phyloP scores from a whole-genome alignment of 495 filamentous ascomycete genomes.

The Penicillium arizonense region DNA sequence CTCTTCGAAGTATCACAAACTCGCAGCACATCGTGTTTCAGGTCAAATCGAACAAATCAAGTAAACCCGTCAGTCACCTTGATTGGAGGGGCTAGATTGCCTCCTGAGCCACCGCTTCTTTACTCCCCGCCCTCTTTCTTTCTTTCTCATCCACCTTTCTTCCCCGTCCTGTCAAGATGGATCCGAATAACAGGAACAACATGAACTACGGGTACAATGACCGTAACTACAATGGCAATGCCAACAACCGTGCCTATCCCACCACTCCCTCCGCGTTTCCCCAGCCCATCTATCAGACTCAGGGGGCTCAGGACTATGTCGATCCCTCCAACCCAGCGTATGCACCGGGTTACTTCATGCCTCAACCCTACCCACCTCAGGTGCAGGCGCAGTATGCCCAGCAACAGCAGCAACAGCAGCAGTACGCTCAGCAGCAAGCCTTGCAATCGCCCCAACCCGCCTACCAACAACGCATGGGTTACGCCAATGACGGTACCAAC shows the following conservation, averaged over 20 bases:
- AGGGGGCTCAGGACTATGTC: slow-evolving; percentile 55
- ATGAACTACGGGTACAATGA: slow-evolving; percentile 69
- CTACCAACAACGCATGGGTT: slow-evolving; percentile 48
- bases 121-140: slow-evolving; percentile 25
- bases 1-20: background rate
- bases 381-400: slow-evolving; percentile 51
- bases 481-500: slow-evolving; percentile 63
- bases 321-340: slow-evolving; percentile 49
- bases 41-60: slow-evolving; percentile 1
- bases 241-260: slow-evolving; percentile 82
- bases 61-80: background rate
- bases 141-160: slow-evolving; percentile 8
- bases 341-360: slow-evolving; percentile 64
- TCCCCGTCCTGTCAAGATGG: slow-evolving; percentile 35
- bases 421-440: slow-evolving; percentile 57
- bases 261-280: slow-evolving; percentile 96
- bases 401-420: slow-evolving; percentile 52
- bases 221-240: slow-evolving; percentile 62
- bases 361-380: slow-evolving; percentile 57
- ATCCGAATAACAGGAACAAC: slow-evolving; percentile 61
- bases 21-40: background rate
- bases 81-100: slow-evolving; percentile 15
- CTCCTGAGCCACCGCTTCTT: slow-evolving; percentile 42
- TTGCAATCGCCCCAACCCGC: slow-evolving; percentile 51
- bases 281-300: slow-evolving; percentile 76